A percentile compares a stretch with the other conserved stretches of the same genome.
These are phyloP conservation scores for Arabidopsis suecica DNA, from an alignment of 345 rosid genomes.

Conservation along the genomic window DNA sequence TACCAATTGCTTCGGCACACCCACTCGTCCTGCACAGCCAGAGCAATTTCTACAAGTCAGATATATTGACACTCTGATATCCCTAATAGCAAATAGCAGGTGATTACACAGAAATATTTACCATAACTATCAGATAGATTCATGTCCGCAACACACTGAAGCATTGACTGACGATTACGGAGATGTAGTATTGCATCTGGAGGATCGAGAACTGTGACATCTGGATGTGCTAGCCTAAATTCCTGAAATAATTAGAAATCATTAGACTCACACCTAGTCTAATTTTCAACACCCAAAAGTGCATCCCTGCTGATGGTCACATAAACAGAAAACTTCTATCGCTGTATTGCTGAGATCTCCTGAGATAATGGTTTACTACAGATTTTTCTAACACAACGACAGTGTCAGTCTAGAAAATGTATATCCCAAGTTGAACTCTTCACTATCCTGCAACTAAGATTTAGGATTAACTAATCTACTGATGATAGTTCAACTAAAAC, in stretches of 20 bases:
- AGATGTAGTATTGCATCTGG: constrained; percentile 25
- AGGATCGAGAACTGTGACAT: constrained; percentile 25
- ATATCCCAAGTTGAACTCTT: not conserved
- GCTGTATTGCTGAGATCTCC: not conserved
- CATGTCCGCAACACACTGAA: constrained; percentile 25
- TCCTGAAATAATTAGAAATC: constrained; percentile 7
- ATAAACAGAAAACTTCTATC: not conserved
- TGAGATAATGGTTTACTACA: not conserved
- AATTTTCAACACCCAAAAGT: not conserved
- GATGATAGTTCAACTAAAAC: not conserved
- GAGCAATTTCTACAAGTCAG: not conserved
- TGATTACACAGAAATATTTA: not conserved
- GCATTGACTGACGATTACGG: constrained; percentile 24
- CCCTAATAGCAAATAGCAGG: not conserved
- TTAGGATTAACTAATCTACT: not conserved
- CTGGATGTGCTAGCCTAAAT: constrained; percentile 23
- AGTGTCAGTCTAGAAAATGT: not conserved
- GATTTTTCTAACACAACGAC: not conserved
- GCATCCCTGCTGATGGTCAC: not conserved
- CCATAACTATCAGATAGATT: constrained; percentile 24
- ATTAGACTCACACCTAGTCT: not conserved
- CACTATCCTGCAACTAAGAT: not conserved
- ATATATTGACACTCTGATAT: not conserved
- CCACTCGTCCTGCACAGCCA: constrained; percentile 10
- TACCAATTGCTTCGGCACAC: constrained; percentile 17